Base-by-base conservation (phyloP, 2,329 filamentous ascomycete species). In the Venturia effusa region DNA sequence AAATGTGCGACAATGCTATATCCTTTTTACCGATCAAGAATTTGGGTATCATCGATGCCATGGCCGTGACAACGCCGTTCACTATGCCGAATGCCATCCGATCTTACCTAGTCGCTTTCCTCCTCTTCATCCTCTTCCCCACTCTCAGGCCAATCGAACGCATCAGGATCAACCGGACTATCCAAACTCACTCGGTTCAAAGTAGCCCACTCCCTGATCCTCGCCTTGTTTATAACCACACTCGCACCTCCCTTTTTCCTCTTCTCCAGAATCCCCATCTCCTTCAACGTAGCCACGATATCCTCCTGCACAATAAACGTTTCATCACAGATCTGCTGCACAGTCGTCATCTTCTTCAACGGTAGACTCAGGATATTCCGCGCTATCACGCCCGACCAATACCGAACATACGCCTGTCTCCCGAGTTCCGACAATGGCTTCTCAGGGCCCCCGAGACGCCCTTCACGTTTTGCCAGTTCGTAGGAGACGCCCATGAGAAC, bases 401-500 rank as follows among this genome's bases (percentile, higher is more conserved):
- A 97, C 6, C 89, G 82, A 69, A 83, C 82, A 76, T 97, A 97
- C 3, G 91, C 91, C 70, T 85, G 88, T 68, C 85, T 84, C 1
- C 93, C 93, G 59, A 96, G 82, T 66, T 93, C 89, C 24, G 89
- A 94, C 55, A 97, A 87, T 11, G 93, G 94, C 74, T 95, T 94
- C 78, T 99, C 94, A 0, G 94, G 94, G 0, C 94, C 93, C 41
- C 94, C 94, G 34, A 97, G 82, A 54, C 93, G 81, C 7, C 87
- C 86, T 72, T 97, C 92, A 64, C 89, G 84, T 59, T 87, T 84
- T 24, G 92, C 93, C 59, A 99, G 88, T 74, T 94, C 92, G 75
- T 99, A 99, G 43, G 90, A 95, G 2, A 94, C 85, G 5, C 90
- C 92, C 85, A 99, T 97, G 39, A 99, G 81, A 61, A 97, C 78